Conservation (phyloP, 495 filamentous ascomycete genomes). For the Platismatia glauca region DNA sequence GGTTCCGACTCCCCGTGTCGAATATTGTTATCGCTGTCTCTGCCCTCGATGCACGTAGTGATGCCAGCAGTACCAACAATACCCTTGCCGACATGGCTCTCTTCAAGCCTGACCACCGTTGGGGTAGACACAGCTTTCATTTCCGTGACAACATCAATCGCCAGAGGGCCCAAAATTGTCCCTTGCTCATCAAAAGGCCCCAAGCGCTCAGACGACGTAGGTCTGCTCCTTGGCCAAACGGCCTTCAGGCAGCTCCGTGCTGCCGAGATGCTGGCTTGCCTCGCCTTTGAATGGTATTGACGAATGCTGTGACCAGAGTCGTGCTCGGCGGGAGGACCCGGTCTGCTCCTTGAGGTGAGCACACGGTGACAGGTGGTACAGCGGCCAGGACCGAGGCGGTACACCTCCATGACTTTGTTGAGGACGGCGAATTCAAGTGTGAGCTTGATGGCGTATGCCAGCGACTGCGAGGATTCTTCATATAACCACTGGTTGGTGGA, state of each 20-base stretch:
- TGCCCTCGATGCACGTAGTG: constrained; percentile 3
- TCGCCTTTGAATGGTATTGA: constrained; percentile 5
- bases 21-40: constrained; percentile 4
- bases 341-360: background rate
- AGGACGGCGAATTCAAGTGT: constrained; percentile 47
- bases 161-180: background rate
- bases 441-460: constrained; percentile 46
- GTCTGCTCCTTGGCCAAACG: constrained; percentile 5
- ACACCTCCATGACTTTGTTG: constrained; percentile 34
- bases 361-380: constrained; percentile 14
- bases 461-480: constrained; percentile 43
- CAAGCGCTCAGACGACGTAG: constrained; percentile 6
- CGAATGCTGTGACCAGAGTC: background rate
- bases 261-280: constrained; percentile 3
- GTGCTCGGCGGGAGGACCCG: background rate
- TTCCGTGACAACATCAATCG: constrained; percentile 4
- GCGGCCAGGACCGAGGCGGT: constrained; percentile 18
- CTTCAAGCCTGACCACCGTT: background rate
- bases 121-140: constrained; percentile 3
- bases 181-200: constrained; percentile 2
- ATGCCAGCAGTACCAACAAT: constrained; percentile 1
- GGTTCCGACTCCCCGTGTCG: background rate
- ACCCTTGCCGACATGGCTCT: constrained; percentile 4
- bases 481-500: constrained; percentile 40
- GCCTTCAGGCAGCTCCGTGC: constrained; percentile 1